These are phyloP conservation scores for Elaeis guineensis DNA, from an alignment of 176 grass and related monocot species.

Conservation along the genomic window DNA sequence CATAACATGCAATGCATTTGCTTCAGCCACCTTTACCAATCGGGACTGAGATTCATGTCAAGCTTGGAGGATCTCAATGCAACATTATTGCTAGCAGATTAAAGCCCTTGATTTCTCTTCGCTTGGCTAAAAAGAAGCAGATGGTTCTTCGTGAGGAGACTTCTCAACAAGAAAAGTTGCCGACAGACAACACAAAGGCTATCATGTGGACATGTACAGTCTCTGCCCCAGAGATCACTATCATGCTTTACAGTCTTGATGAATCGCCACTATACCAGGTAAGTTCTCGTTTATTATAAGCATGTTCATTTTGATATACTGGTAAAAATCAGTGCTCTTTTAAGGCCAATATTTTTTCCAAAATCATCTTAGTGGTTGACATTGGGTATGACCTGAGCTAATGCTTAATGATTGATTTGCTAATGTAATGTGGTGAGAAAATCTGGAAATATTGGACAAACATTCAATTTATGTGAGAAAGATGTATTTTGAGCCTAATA, in stretches of 20 bases:
- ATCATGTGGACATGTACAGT: constrained; percentile 52
- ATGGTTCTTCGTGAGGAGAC: constrained; percentile 54
- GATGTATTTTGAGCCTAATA: too few species aligned
- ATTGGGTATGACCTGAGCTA: too few species aligned
- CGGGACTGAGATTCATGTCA: constrained; percentile 66
- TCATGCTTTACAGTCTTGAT: constrained; percentile 58
- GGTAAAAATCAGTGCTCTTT: too few species aligned
- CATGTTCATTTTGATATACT: not conserved
- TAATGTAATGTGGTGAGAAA: too few species aligned
- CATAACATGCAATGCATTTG: constrained; percentile 7
- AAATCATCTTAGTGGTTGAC: too few species aligned
- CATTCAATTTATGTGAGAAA: too few species aligned
- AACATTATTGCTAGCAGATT: constrained; percentile 81
- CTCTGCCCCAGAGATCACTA: constrained; percentile 56
- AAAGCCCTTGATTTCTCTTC: constrained; percentile 53
- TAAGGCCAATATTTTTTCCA: too few species aligned
- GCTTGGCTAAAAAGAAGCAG: constrained; percentile 57
- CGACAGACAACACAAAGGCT: constrained; percentile 37
- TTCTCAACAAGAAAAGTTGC: constrained; percentile 37
- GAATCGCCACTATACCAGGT: constrained; percentile 66
- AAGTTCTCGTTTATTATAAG: constrained; percentile 22
- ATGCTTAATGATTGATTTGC: too few species aligned
- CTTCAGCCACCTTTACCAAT: constrained; percentile 50
- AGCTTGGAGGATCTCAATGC: constrained; percentile 57
- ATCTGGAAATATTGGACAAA: too few species aligned